Base-by-base conservation (phyloP, 768 basidiomycete genomes). In the Grammothele lineata region DNA sequence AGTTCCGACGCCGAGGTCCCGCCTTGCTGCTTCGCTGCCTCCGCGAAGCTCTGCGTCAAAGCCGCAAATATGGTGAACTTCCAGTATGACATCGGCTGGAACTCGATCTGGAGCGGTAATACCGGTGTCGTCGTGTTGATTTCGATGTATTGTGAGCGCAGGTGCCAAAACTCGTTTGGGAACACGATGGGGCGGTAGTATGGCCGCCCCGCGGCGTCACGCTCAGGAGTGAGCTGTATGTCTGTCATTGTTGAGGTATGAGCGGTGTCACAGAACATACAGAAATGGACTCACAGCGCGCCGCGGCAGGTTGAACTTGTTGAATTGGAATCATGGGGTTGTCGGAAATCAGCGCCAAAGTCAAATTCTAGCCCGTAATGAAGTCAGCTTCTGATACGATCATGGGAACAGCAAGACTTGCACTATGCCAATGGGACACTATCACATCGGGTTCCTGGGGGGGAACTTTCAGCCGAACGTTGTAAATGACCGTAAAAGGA, bases 131-230 rank as follows among this genome's bases (percentile, higher is more conserved):
- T 90, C n/a, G 72, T 64, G 64, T 97, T 97, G 64, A 98, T 77
- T 57, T 93, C 87, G 47, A 80, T 63, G 57, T 90, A 84, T 50
- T 93, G 85, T 34, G 86, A 84, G 32, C 83, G 80, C 24, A 92
- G 75, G 53, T 87, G 79, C 92, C 95, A 97, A 67, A 97, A 97
- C 60, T 96, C 92, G 61, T 98, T 98, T 12, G 91, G 80, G 66
- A 87, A 98, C 30, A 97, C 62, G 48, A 94, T 83, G 8, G 95
- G 95, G 58, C 82, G 87, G 75, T 94, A 92, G 53, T 74, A 80
- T 3, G 80, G 87, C 50, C 74, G 76, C 4, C 85, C 84, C 19
- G 80, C 78, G 30, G 76, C 66, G 52, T 90, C 87, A 30, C 86
- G 79, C 45, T 71, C 72, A 4, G 78, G 73, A 32, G 85, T 70